Base-by-base conservation (phyloP, 139 green algal species). In the Gonium pectorale region DNA sequence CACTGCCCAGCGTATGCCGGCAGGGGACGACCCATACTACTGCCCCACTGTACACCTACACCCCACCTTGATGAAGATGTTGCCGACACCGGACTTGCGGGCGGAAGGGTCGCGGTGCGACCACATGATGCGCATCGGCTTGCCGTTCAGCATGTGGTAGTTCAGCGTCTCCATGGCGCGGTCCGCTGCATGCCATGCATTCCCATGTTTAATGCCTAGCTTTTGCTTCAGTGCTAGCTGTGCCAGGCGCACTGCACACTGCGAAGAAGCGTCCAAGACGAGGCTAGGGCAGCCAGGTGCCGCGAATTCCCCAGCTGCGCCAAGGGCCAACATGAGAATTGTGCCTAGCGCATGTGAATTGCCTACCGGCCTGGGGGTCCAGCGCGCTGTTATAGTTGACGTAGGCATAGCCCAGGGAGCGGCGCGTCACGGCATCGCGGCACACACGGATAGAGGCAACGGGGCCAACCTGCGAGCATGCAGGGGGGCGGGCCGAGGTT, bases 1-100 rank as follows among this genome's bases (percentile, higher is more conserved):
- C n/a, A n/a, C n/a, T n/a, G n/a, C n/a, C n/a, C n/a, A n/a, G n/a
- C n/a, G n/a, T n/a, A n/a, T n/a, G n/a, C n/a, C n/a, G n/a, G n/a
- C n/a, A n/a, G n/a, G n/a, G n/a, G n/a, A n/a, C n/a, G n/a, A n/a
- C n/a, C n/a, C n/a, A n/a, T n/a, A n/a, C n/a, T n/a, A n/a, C n/a
- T n/a, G n/a, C n/a, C n/a, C n/a, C n/a, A n/a, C n/a, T n/a, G n/a
- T n/a, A n/a, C n/a, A n/a, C n/a, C n/a, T n/a, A n/a, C n/a, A n/a
- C n/a, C n/a, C 21, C 72, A 92, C 92, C 93, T 98, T 99, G 93
- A 99, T 98, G 89, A 98, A 99, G 90, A 99, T 97, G 90, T 98
- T 98, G 72, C 96, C 96, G 49, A 97, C 89, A 62, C 91, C 93
- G 33, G 88, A 93, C 85, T 96, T 96, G 89, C 94, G 93, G 64